Percentiles rank a stretch among this genome's conserved stretches.
Evolutionary conservation across 768 basidiomycete genomes (phyloP).

Genomic region (Cystobasidium onofrii): DNA sequence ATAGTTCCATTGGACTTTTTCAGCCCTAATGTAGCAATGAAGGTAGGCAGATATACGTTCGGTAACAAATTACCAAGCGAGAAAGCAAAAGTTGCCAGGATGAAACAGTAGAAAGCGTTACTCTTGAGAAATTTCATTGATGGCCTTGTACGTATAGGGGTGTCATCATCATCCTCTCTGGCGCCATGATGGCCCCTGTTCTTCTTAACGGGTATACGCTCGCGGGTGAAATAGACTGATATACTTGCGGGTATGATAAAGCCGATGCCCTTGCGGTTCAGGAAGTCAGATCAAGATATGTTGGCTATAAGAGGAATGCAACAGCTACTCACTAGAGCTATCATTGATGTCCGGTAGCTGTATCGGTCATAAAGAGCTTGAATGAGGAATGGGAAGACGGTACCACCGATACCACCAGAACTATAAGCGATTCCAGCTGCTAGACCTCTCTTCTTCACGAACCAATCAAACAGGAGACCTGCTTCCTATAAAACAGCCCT

Average conservation of each 20-base stretch:
- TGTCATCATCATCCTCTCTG: not conserved
- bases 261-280: not conserved
- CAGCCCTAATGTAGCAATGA: not conserved
- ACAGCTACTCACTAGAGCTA: not conserved
- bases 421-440: not conserved
- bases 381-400: not conserved
- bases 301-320: no score
- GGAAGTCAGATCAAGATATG: no score
- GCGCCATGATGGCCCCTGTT: not conserved
- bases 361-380: not conserved
- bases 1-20: not conserved
- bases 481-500: not conserved
- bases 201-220: not conserved
- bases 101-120: not conserved
- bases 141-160: not conserved
- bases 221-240: not conserved
- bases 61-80: not conserved
- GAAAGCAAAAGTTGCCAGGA: not conserved
- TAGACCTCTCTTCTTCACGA: not conserved
- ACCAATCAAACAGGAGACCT: slow-evolving; percentile 5
- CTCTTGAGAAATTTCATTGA: not conserved
- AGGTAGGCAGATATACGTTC: not conserved
- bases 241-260: not conserved
- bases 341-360: not conserved
- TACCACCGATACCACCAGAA: not conserved